phyloP scores from a whole-genome alignment of 495 filamentous ascomycete genomes.

The Rhypophila decipiens region DNA sequence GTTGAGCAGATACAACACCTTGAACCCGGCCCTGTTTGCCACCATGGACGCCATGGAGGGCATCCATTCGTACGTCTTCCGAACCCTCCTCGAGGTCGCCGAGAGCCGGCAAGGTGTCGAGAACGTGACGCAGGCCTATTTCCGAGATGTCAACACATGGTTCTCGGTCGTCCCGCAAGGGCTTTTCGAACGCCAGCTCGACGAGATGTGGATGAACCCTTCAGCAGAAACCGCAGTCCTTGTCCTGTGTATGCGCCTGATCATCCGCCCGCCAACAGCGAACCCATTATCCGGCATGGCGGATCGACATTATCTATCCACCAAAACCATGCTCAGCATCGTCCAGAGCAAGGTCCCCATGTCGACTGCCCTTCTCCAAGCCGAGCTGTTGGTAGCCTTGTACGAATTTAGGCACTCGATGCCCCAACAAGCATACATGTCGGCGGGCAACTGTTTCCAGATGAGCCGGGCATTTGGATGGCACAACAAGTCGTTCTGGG shows the following conservation, averaged over 20 bases:
- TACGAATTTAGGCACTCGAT: constrained; percentile 72
- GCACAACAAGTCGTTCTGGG: constrained; percentile 19
- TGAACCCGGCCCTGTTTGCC: constrained; percentile 15
- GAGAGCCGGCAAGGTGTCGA: constrained; percentile 57
- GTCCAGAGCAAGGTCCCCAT: constrained; percentile 18
- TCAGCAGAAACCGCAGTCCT: constrained; percentile 20
- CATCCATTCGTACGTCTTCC: constrained; percentile 35
- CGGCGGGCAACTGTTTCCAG: constrained; percentile 20
- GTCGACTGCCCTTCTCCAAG: constrained; percentile 42
- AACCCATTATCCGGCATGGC: constrained; percentile 11
- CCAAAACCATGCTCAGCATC: constrained; percentile 21
- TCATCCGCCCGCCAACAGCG: constrained; percentile 11
- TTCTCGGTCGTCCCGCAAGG: constrained; percentile 21
- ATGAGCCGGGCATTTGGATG: constrained; percentile 23
- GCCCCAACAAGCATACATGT: constrained; percentile 56
- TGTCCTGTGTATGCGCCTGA: constrained; percentile 22
- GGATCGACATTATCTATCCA: constrained; percentile 17
- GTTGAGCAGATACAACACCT: constrained; percentile 5
- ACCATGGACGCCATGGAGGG: constrained; percentile 20
- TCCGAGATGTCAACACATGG: constrained; percentile 22
- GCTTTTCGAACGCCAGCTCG: constrained; percentile 13
- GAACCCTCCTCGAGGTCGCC: constrained; percentile 62
- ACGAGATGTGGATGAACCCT: constrained; percentile 17
- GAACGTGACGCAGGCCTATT: constrained; percentile 36
- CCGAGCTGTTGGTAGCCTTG: constrained; percentile 77